These are phyloP conservation scores for Trametes elegans DNA, from an alignment of 768 basidiomycete species.

Conservation along the genomic window DNA sequence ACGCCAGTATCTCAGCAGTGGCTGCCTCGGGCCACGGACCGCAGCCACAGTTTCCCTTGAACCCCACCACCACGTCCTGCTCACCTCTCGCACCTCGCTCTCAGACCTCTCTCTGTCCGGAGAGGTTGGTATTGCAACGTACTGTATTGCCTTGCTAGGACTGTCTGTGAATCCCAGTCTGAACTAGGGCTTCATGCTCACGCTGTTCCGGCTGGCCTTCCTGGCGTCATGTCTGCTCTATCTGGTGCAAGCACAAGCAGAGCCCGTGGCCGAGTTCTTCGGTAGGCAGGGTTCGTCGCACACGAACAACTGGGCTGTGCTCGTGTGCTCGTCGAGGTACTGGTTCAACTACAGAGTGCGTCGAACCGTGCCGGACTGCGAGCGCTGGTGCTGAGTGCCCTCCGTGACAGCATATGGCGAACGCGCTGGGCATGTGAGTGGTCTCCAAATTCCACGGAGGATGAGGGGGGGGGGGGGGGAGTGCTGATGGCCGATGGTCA, in stretches of 20 bases:
- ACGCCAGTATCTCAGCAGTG: no score
- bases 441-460: neutral
- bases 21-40: no score
- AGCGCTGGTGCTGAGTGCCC: neutral
- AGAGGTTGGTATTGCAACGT: no score
- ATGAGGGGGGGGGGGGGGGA: no score
- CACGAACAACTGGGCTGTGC: constrained; percentile 98
- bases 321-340: constrained; percentile 91
- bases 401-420: constrained; percentile 85
- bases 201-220: neutral
- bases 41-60: no score
- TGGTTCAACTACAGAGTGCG: constrained; percentile 98
- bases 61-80: no score
- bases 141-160: no score
- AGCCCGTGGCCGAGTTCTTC: constrained; percentile 14
- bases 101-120: no score
- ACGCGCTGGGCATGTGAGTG: constrained; percentile 91
- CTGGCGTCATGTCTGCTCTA: neutral
- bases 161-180: neutral
- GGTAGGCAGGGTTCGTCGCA: constrained; percentile 40
- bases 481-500: no score
- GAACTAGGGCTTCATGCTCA: neutral
- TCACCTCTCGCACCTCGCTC: no score
- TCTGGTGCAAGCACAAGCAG: neutral
- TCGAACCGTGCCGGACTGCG: constrained; percentile 8